Percentiles rank a stretch among this genome's conserved stretches.
These are phyloP conservation scores for Tricholomella constricta DNA, from an alignment of 768 basidiomycete genomes.

Conservation along the genomic window DNA sequence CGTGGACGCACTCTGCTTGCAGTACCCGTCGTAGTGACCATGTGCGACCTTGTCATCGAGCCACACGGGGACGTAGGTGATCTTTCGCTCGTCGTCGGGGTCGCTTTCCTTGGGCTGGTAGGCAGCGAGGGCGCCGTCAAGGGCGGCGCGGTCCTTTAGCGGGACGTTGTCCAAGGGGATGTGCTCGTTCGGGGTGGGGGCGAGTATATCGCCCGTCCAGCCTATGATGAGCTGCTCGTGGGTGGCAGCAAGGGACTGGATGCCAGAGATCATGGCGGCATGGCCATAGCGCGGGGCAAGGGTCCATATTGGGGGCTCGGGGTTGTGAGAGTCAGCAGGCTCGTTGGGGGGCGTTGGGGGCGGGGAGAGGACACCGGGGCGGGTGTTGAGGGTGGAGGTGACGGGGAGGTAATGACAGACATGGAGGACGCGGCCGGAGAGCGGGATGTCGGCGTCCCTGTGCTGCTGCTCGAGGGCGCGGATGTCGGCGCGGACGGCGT, in stretches of 20 bases:
- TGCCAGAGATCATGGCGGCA: slow-evolving; percentile 93
- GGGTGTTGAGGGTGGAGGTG: slow-evolving; percentile 57
- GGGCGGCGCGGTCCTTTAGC: slow-evolving; percentile 60
- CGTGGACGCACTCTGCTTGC: slow-evolving; percentile 86
- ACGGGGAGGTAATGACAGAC: slow-evolving; percentile 90
- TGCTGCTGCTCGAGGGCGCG: slow-evolving; percentile 72
- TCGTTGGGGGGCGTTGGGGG: slow-evolving; percentile 76
- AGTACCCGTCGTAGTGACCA: slow-evolving; percentile 96
- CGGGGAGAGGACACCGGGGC: slow-evolving; percentile 61
- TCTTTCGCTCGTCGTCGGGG: slow-evolving; percentile 55
- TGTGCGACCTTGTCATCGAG: slow-evolving; percentile 87
- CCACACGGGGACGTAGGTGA: slow-evolving; percentile 88
- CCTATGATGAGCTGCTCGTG: slow-evolving; percentile 93
- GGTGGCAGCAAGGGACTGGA: slow-evolving; percentile 77
- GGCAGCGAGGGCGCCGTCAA: slow-evolving; percentile 64
- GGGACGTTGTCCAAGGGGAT: slow-evolving; percentile 55
- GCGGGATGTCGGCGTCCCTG: slow-evolving; percentile 63
- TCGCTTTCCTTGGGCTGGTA: slow-evolving; percentile 66
- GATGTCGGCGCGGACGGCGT: slow-evolving; percentile 76
- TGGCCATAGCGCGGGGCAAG: slow-evolving; percentile 84
- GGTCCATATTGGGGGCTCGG: slow-evolving; percentile 57
- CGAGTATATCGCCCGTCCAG: slow-evolving; percentile 88
- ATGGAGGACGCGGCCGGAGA: slow-evolving; percentile 90
- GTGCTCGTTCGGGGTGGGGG: slow-evolving; percentile 43
- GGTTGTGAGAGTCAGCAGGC: slow-evolving; percentile 33